Conservation (phyloP, 2,329 filamentous ascomycete genomes). For the Phaeosphaeriaceae sp. region DNA sequence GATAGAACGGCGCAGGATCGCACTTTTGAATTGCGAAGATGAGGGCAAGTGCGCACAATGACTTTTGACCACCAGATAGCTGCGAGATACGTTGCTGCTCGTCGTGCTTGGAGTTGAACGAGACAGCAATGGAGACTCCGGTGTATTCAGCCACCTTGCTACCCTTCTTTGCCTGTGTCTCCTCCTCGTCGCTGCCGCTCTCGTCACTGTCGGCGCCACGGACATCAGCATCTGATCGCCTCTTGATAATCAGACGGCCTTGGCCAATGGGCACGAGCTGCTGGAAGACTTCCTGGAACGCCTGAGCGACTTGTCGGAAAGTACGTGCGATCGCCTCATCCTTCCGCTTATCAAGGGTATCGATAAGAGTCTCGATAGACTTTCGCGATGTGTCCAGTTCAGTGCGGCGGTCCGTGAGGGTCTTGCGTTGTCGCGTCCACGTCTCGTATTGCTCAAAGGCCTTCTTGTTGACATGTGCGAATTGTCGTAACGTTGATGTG, state of each 20-base stretch:
- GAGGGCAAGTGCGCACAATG: constrained; percentile 93
- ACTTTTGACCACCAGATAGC: constrained; percentile 96
- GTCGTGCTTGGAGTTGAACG: constrained; percentile 98
- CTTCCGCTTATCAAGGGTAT: constrained; percentile 91
- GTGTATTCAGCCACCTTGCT: constrained; percentile 88
- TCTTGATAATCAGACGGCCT: constrained; percentile 90
- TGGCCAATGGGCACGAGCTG: constrained; percentile 93
- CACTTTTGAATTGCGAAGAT: constrained; percentile 99
- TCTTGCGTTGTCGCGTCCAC: constrained; percentile 91
- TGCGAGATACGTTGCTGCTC: constrained; percentile 98
- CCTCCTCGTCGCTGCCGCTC: constrained; percentile 38
- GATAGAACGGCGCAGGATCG: constrained; percentile 96
- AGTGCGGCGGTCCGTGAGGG: constrained; percentile 80
- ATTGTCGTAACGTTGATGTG: constrained; percentile 93
- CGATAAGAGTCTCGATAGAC: constrained; percentile 91
- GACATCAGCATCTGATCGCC: constrained; percentile 79
- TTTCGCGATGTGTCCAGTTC: constrained; percentile 87
- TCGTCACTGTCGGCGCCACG: constrained; percentile 68
- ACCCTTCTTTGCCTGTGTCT: constrained; percentile 36
- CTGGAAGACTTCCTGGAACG: constrained; percentile 92
- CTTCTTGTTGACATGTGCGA: constrained; percentile 98
- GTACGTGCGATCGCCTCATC: constrained; percentile 98
- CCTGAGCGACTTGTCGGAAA: constrained; percentile 95
- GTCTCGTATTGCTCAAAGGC: constrained; percentile 98
- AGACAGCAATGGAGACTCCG: constrained; percentile 95